Conservation (phyloP, 1,284 basidiomycete species). For the Tylopilus sp. region DNA sequence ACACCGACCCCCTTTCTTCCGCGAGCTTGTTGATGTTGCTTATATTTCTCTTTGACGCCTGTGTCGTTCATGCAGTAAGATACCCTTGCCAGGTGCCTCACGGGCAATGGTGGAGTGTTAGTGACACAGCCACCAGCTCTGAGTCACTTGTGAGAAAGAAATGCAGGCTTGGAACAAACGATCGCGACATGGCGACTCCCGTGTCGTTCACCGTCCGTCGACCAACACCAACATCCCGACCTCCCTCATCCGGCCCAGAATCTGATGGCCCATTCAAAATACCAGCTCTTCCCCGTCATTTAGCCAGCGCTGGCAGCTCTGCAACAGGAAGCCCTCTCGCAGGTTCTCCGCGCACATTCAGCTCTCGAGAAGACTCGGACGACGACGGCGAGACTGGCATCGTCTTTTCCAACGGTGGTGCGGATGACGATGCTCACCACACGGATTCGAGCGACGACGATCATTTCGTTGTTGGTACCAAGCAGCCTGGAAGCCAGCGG, state of each 20-base stretch:
- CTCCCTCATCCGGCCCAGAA: constrained; percentile 68
- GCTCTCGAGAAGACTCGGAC: constrained; percentile 50
- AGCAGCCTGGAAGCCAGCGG: constrained; percentile 78
- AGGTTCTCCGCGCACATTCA: constrained; percentile 54
- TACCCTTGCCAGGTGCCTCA: too few species aligned
- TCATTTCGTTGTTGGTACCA: constrained; percentile 77
- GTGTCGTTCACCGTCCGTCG: constrained; percentile 82
- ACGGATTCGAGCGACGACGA: constrained; percentile 73
- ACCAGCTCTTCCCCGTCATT: constrained; percentile 67
- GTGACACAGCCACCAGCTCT: constrained; percentile 17
- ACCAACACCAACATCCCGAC: constrained; percentile 71
- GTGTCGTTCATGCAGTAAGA: too few species aligned
- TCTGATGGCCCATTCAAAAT: constrained; percentile 68
- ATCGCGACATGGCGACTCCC: constrained; percentile 48
- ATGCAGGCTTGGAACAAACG: too few species aligned
- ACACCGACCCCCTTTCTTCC: too few species aligned
- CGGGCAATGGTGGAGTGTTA: too few species aligned
- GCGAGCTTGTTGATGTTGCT: too few species aligned
- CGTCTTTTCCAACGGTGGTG: constrained; percentile 35
- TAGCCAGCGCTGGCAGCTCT: constrained; percentile 47
- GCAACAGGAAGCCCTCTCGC: constrained; percentile 69
- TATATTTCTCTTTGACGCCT: too few species aligned
- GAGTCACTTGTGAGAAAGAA: too few species aligned
- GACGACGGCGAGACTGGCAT: constrained; percentile 38
- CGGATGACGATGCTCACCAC: constrained; percentile 34